These are phyloP conservation scores for Cladochytrium tenue DNA, from an alignment of 371 early-diverging fungal species.

Conservation along the genomic window DNA sequence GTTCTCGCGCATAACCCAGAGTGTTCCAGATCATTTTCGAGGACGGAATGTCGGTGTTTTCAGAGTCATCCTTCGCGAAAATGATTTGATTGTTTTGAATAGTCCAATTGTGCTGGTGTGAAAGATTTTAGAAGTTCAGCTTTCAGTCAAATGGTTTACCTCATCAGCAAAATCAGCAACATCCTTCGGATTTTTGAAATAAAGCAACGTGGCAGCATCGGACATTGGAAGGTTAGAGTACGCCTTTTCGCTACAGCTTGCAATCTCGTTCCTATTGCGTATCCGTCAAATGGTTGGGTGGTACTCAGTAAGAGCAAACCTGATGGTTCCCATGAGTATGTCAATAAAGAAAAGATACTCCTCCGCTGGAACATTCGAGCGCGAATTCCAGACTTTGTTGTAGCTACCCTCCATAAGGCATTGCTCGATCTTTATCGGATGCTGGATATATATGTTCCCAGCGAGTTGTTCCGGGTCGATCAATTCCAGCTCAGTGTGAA, in stretches of 20 bases:
- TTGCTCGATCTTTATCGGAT: conserved; percentile 80
- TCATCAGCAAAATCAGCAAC: conserved; percentile 76
- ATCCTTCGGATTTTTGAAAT: conserved; percentile 77
- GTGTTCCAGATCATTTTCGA: conserved; percentile 80
- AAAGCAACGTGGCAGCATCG: conserved; percentile 86
- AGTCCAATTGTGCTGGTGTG: conserved; percentile 78
- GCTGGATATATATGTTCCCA: conserved; percentile 77
- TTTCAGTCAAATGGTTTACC: conserved; percentile 53
- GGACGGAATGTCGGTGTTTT: conserved; percentile 70
- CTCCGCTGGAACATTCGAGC: conserved; percentile 81
- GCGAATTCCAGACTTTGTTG: conserved; percentile 90
- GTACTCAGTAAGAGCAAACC: conserved; percentile 48
- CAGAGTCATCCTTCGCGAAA: conserved; percentile 66
- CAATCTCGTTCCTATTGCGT: conserved; percentile 83
- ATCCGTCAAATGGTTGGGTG: not conserved
- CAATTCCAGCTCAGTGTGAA: conserved; percentile 89
- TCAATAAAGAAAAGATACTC: conserved; percentile 92
- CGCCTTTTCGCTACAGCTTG: conserved; percentile 89
- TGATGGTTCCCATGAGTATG: conserved; percentile 87
- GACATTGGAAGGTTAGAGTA: conserved; percentile 81
- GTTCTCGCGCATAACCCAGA: conserved; percentile 86
- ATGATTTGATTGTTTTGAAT: conserved; percentile 78
- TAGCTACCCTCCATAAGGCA: conserved; percentile 96
- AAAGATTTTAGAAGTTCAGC: too few species aligned
- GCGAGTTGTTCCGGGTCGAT: conserved; percentile 80